phyloP scores from a whole-genome alignment of 2,329 filamentous ascomycete species.

The Neonectria punicea region DNA sequence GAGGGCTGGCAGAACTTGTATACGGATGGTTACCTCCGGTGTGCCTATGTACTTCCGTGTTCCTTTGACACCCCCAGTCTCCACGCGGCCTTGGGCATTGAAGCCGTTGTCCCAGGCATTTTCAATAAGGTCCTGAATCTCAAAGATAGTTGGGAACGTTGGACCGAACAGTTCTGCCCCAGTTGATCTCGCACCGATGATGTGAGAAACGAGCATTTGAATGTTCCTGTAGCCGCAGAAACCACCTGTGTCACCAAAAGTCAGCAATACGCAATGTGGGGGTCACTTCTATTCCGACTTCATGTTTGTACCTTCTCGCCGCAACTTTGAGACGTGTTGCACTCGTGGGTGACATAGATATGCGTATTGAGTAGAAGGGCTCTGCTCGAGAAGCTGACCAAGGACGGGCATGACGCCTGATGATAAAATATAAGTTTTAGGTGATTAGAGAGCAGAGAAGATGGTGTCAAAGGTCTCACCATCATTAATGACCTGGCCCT shows the following conservation, averaged over 20 bases:
- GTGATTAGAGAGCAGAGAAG: not conserved
- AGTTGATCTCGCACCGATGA: conserved; percentile 67
- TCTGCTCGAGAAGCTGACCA: conserved; percentile 71
- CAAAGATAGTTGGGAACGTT: conserved; percentile 78
- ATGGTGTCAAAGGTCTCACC: conserved; percentile 50
- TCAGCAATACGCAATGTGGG: not conserved
- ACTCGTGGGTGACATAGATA: conserved; percentile 83
- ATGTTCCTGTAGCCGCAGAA: conserved; percentile 98
- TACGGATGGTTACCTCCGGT: conserved; percentile 71
- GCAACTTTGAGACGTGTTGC: conserved; percentile 83
- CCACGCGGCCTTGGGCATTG: conserved; percentile 76
- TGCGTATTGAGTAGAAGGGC: conserved; percentile 69
- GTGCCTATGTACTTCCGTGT: conserved; percentile 97
- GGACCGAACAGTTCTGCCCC: conserved; percentile 70
- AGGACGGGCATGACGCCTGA: conserved; percentile 70
- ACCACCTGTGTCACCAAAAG: conserved; percentile 65
- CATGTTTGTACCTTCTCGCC: conserved; percentile 68
- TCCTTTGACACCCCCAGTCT: conserved; percentile 88
- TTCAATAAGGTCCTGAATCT: conserved; percentile 89
- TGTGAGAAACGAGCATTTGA: conserved; percentile 87
- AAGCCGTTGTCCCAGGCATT: conserved; percentile 87
- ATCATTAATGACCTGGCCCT: conserved; percentile 64
- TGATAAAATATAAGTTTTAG: conserved; percentile 32
- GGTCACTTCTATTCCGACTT: too few relatives aligned
- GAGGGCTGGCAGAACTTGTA: not conserved